These are phyloP conservation scores for Rhizophora apiculata DNA, from an alignment of 345 rosid genomes.

Conservation along the genomic window DNA sequence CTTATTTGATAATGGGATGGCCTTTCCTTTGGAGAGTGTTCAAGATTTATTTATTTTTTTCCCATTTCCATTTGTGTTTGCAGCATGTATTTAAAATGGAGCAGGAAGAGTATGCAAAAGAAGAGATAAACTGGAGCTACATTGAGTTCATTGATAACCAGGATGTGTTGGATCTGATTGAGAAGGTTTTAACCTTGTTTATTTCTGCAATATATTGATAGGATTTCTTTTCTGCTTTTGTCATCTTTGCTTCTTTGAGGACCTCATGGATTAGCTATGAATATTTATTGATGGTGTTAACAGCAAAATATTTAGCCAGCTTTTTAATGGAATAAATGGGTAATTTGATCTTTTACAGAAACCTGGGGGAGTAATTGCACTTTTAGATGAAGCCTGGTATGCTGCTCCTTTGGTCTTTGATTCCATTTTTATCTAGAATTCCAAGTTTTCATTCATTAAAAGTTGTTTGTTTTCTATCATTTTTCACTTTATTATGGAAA, in stretches of 20 bases:
- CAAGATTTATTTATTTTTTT: background rate
- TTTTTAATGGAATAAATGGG: background rate
- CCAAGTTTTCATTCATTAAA: background rate
- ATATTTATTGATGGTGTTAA: background rate
- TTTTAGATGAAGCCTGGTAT: constrained; percentile 96
- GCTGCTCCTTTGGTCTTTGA: constrained; percentile 27
- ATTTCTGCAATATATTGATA: constrained; percentile 4
- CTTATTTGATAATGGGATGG: background rate
- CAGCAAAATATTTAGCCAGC: background rate
- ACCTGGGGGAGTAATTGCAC: constrained; percentile 96
- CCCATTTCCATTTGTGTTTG: constrained; percentile 22
- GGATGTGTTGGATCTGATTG: constrained; percentile 93
- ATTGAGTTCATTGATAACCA: constrained; percentile 96
- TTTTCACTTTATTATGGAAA: background rate
- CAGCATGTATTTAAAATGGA: constrained; percentile 99
- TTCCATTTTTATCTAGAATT: background rate
- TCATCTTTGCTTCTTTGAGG: background rate
- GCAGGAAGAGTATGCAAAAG: constrained; percentile 95
- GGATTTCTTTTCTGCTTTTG: constrained; percentile 3
- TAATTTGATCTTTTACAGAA: constrained; percentile 52
- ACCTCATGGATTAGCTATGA: background rate
- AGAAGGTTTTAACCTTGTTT: constrained; percentile 52
- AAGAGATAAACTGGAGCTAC: constrained; percentile 97
- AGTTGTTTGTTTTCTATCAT: background rate
- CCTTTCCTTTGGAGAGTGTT: background rate